Base-by-base conservation (phyloP, 2,329 filamentous ascomycete genomes). In the Hortaea sp. region DNA sequence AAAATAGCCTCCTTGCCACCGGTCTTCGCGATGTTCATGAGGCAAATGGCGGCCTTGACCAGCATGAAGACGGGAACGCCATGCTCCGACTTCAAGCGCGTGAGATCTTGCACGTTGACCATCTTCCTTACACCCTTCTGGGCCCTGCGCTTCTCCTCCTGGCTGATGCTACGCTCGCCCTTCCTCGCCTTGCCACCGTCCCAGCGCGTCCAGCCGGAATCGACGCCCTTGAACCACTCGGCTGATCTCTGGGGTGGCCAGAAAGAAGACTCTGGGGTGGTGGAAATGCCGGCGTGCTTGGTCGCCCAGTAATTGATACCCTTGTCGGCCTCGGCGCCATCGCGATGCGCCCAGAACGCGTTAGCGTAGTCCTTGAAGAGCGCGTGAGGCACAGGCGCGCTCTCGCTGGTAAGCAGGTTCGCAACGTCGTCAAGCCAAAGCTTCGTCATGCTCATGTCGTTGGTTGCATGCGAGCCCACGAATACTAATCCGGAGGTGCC, bases 401-500 rank as follows among this genome's bases (percentile, higher is more conserved):
- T 54, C 32, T 59, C 54, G 7, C 55, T 53, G 5, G 55, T 58
- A 2, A 62, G 49, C 2, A 60, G 46, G 7, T 45, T 56, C 27
- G 58, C 52, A 11, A 62, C 53, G 39, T 62, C 59, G 40, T 62
- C 59, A 10, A 61, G 49, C 59, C 59, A 62, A 4, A 61, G 51
- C 48, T 61, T 61, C 38, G 59, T 62, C 57, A 61, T 61, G 50
- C 54, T 59, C 57, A 60, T 60, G 44, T 62, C 59, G 37, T 57
- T 59, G 37, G 60, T 56, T 6, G 59, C 52, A 45, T 62, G 59
- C 1, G 59, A 62, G 12, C 52, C 57, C 12, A 61, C 49, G 43
- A 62, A 47, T 9, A 61, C 54, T 2, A 62, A 46, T 29, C 59
- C 59, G 12, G 58, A 59, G 10, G 53, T 55, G 31, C 54, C 57